Base-by-base conservation (phyloP, 768 basidiomycete species). In the Trametopsis cervina region DNA sequence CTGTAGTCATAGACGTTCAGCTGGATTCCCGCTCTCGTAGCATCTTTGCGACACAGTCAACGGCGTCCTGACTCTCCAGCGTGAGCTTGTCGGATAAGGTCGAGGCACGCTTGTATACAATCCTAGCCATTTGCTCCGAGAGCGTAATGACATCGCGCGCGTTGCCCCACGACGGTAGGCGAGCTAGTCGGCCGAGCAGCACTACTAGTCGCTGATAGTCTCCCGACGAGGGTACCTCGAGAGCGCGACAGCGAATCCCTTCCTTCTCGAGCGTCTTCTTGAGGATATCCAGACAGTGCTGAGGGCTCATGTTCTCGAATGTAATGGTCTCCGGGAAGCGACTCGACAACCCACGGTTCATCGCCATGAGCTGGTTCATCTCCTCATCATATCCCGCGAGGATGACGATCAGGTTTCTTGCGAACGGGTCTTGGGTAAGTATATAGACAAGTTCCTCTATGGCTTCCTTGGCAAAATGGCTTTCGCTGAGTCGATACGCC, bases 361-460 rank as follows among this genome's bases (percentile, higher is more conserved):
- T 72, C 1, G 63, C 51, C 47, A 86, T 59, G 15, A 86, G 71
- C 11, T 63, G 49, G 54, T 85, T 80, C 69, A 86, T 85, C 42
- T 85, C 80, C 11, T 74, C 47, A 50, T 83, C 81, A 54, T 86
- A 86, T 2, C 84, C 84, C 10, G 83, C 83, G 2, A 86, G 70
- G 47, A 86, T 77, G 47, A 85, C 75, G 25, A 86, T 68, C 23
- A 86, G 60, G 54, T 83, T 83, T 17, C 69, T 66, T 53, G 71
- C 70, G 65, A 73, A 86, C 37, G 61, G 65, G 2, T 78, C 73
- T 35, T 80, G 68, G 0, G 84, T 86, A 49, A 86, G 67, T 1
- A 80, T 59, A 5, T 74, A 75, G 7, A 85, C 84, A 22, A 86
- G 59, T 54, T 86, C 85, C 58, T 86, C 85, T 23, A 83, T 73